These are phyloP conservation scores for Pichia sp. DNA, from an alignment of 1,139 yeast genomes.

Conservation along the genomic window DNA sequence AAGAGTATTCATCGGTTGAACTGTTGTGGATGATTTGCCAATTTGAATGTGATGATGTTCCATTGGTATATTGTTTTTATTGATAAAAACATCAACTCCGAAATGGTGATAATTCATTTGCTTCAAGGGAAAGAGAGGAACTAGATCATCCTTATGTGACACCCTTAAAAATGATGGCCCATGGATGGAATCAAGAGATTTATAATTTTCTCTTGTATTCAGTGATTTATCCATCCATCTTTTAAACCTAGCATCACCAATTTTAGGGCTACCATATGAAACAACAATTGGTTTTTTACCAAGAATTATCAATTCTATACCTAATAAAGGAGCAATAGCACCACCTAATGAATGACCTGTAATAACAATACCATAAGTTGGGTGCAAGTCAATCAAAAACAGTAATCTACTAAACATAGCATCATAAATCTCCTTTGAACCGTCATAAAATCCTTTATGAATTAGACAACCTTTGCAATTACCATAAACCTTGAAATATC, in stretches of 20 bases:
- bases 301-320: constrained; percentile 52
- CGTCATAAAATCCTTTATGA: constrained; percentile 53
- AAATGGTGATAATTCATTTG: constrained; percentile 26
- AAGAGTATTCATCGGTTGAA: background rate
- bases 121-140: constrained; percentile 54
- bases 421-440: constrained; percentile 34
- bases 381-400: constrained; percentile 38
- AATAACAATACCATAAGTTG: constrained; percentile 49
- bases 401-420: constrained; percentile 40
- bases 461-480: constrained; percentile 43
- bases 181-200: background rate
- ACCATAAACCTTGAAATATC: constrained; percentile 35
- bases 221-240: constrained; percentile 53
- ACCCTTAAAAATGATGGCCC: constrained; percentile 45
- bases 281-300: constrained; percentile 54
- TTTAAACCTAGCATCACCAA: constrained; percentile 54
- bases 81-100: constrained; percentile 26
- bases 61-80: constrained; percentile 10
- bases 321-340: constrained; percentile 60
- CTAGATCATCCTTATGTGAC: constrained; percentile 53
- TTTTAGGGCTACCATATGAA: constrained; percentile 60
- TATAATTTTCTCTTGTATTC: constrained; percentile 31
- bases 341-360: constrained; percentile 78
- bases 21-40: background rate
- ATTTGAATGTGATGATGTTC: constrained; percentile 1